Conservation (phyloP, 2,329 filamentous ascomycete species). For the Verticillium longisporum region DNA sequence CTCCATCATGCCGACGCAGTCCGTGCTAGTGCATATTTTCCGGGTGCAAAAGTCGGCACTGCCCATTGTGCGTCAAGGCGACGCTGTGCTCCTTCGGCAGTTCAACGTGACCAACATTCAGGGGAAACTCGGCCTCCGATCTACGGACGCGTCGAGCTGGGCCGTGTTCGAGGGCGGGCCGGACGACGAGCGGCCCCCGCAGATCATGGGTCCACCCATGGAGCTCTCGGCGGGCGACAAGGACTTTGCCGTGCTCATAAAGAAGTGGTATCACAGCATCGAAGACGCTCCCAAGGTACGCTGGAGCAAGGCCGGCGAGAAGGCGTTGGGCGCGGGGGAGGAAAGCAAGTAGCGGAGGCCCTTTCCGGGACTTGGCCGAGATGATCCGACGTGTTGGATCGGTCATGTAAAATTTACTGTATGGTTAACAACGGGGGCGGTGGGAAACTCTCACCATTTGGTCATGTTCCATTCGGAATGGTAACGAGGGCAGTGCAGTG, state of each 20-base stretch:
- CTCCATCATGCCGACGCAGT: conserved; percentile 39
- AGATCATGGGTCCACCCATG: conserved; percentile 54
- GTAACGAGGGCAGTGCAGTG: background rate
- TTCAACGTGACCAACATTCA: conserved; percentile 49
- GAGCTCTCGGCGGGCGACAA: conserved; percentile 46
- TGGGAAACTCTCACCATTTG: background rate
- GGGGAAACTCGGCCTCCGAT: conserved; percentile 46
- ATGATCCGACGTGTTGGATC: background rate
- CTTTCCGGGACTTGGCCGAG: background rate
- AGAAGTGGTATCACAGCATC: conserved; percentile 40
- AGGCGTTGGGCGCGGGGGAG: conserved; percentile 7
- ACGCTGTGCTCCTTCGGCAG: conserved; percentile 50
- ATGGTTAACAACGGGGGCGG: background rate
- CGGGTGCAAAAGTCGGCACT: conserved; percentile 51
- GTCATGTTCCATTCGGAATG: too few relatives aligned
- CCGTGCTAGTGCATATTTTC: conserved; percentile 51
- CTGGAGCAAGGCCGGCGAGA: conserved; percentile 40
- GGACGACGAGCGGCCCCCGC: conserved; percentile 30
- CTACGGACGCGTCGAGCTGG: conserved; percentile 51
- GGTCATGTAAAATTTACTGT: background rate
- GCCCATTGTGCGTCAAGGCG: conserved; percentile 47
- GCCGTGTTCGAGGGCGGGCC: conserved; percentile 46
- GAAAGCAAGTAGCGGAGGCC: background rate
- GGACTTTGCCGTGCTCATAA: conserved; percentile 40
- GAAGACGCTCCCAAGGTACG: conserved; percentile 38